A percentile compares a stretch with the other conserved stretches of the same genome.
These are phyloP conservation scores for Penicillium subrubescens DNA, from an alignment of 495 filamentous ascomycete species.

Conservation along the genomic window DNA sequence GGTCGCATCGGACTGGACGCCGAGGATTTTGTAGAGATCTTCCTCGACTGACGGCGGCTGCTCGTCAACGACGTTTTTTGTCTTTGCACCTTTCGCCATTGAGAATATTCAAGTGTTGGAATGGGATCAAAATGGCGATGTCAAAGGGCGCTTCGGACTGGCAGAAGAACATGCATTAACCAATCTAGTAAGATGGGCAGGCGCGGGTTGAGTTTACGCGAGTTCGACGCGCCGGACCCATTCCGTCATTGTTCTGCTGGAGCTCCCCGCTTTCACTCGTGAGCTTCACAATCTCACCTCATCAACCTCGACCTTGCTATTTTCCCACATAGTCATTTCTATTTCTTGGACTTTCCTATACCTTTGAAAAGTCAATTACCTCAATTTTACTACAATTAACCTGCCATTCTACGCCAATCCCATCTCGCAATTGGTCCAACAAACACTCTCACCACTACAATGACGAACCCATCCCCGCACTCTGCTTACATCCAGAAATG, in stretches of 20 bases:
- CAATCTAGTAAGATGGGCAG: background rate
- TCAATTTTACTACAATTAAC: background rate
- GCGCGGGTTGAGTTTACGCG: conserved; percentile 22
- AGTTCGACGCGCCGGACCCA: conserved; percentile 24
- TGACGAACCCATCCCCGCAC: conserved; percentile 50
- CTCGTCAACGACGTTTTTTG: conserved; percentile 19
- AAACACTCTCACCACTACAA: background rate
- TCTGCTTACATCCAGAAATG: conserved; percentile 68
- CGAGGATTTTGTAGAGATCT: conserved; percentile 89
- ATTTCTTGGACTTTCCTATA: background rate
- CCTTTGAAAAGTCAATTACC: background rate
- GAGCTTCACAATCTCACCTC: conserved; percentile 8
- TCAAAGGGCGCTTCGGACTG: background rate
- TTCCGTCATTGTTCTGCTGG: conserved; percentile 30
- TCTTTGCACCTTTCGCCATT: conserved; percentile 26
- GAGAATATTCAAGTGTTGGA: background rate
- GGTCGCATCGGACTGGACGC: conserved; percentile 64
- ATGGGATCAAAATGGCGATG: background rate
- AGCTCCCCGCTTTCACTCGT: conserved; percentile 21
- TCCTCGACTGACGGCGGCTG: conserved; percentile 55
- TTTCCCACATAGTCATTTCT: background rate
- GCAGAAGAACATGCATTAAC: background rate
- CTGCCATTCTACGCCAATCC: background rate
- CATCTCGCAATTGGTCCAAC: background rate
- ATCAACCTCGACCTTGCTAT: background rate